Evolutionary conservation across 805 yeast genomes (phyloP).

Genomic region (Candida corydali): DNA sequence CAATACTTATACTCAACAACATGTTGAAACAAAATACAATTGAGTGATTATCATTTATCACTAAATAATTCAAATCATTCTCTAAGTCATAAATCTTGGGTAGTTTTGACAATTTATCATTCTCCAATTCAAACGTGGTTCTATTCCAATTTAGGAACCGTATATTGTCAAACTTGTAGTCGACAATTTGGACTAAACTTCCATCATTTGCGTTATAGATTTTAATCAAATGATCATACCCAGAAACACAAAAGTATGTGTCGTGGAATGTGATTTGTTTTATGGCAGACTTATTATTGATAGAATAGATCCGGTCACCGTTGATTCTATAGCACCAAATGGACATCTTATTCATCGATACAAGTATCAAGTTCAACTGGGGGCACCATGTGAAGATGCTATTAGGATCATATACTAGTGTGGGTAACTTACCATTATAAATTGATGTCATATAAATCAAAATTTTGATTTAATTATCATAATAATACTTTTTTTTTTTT

Average conservation of each 20-base stretch:
- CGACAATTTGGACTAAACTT: slow-evolving; percentile 25
- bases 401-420: slow-evolving; percentile 27
- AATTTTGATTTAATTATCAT: too few species aligned
- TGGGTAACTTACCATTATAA: slow-evolving; percentile 12
- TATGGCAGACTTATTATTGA: slow-evolving; percentile 32
- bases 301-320: slow-evolving; percentile 51
- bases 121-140: not conserved
- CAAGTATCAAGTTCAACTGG: slow-evolving; percentile 47
- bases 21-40: slow-evolving; percentile 30
- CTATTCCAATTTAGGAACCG: slow-evolving; percentile 18
- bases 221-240: slow-evolving; percentile 38
- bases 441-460: too few species aligned
- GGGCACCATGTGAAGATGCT: slow-evolving; percentile 45
- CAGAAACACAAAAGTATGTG: slow-evolving; percentile 40
- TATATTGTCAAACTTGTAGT: slow-evolving; percentile 14
- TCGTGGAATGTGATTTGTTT: slow-evolving; percentile 27
- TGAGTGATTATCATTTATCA: slow-evolving; percentile 17
- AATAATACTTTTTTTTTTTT: too few species aligned
- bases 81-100: slow-evolving; percentile 28
- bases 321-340: slow-evolving; percentile 49
- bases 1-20: slow-evolving; percentile 21
- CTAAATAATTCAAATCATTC: slow-evolving; percentile 17
- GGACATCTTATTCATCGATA: slow-evolving; percentile 47
- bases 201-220: slow-evolving; percentile 48
- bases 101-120: slow-evolving; percentile 17